phyloP scores from a whole-genome alignment of 495 filamentous ascomycete genomes.

The Penicillium antarcticum region DNA sequence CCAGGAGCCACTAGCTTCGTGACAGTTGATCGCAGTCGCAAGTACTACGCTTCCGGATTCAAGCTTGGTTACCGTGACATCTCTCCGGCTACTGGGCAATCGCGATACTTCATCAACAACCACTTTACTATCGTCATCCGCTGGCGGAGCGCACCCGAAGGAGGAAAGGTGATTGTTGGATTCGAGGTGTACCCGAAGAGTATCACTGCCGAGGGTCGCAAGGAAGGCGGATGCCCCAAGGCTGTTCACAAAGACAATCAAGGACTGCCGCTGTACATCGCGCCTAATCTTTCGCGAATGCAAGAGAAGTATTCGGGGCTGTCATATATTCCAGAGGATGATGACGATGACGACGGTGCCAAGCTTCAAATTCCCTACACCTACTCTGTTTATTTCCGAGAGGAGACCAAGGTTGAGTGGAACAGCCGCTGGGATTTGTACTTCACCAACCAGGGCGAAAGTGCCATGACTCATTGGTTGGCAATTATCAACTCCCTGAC shows the following conservation, averaged over 20 bases:
- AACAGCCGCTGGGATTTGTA: conserved; percentile 87
- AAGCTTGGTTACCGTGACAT: conserved; percentile 81
- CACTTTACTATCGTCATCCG: conserved; percentile 87
- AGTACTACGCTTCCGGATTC: conserved; percentile 95
- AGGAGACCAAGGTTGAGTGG: conserved; percentile 83
- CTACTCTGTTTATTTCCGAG: conserved; percentile 90
- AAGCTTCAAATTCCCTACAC: conserved; percentile 81
- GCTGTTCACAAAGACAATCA: conserved; percentile 60
- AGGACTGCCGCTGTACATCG: conserved; percentile 65
- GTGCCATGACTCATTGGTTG: conserved; percentile 84
- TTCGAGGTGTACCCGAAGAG: conserved; percentile 95
- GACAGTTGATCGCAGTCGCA: conserved; percentile 80
- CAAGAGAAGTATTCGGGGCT: conserved; percentile 56
- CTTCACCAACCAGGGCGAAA: conserved; percentile 87
- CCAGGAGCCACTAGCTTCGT: conserved; percentile 93
- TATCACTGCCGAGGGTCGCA: conserved; percentile 59
- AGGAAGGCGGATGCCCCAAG: conserved; percentile 61
- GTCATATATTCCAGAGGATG: conserved; percentile 54
- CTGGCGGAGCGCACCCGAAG: conserved; percentile 71
- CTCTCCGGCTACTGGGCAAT: conserved; percentile 54
- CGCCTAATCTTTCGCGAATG: conserved; percentile 56
- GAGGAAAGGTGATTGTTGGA: conserved; percentile 81
- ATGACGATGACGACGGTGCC: conserved; percentile 60
- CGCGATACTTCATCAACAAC: conserved; percentile 83
- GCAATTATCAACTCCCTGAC: conserved; percentile 89